These are phyloP conservation scores for Nymphaea colorata DNA, from an alignment of 164 flowering plant genomes.

Conservation along the genomic window DNA sequence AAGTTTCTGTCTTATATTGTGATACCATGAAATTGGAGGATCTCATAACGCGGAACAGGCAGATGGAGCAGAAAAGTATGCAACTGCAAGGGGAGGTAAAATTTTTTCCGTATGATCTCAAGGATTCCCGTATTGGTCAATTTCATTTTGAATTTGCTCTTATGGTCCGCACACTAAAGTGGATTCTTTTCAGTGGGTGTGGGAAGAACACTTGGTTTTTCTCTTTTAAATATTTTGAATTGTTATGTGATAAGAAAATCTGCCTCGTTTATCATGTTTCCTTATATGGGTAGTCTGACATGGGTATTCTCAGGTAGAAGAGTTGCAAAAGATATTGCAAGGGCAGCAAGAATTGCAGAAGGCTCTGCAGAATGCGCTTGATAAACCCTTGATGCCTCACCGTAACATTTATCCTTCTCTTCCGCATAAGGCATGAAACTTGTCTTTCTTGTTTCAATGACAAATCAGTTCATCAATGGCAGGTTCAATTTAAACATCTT, in stretches of 20 bases:
- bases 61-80: constrained; percentile 8
- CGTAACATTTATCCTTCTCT: neutral
- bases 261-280: too few relatives aligned
- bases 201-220: too few relatives aligned
- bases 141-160: too few relatives aligned
- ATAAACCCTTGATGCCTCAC: constrained; percentile 33
- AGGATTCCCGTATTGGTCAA: neutral
- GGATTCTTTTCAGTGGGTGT: too few relatives aligned
- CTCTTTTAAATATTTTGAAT: too few relatives aligned
- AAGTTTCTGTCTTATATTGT: neutral
- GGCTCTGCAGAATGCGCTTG: constrained; percentile 23
- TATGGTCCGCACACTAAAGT: too few relatives aligned
- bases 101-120: neutral
- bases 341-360: neutral
- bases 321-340: neutral
- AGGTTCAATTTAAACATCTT: neutral
- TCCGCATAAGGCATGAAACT: neutral
- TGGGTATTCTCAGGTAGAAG: neutral
- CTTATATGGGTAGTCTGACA: too few relatives aligned
- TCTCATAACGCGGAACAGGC: constrained; percentile 34
- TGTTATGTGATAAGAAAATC: too few relatives aligned
- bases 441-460: neutral
- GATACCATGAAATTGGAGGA: constrained; percentile 61
- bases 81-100: neutral
- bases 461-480: neutral